A percentile compares a stretch with the other conserved stretches of the same genome.
These are phyloP conservation scores for Beauveria sp. DNA, from an alignment of 2,329 filamentous ascomycete genomes.

Conservation along the genomic window DNA sequence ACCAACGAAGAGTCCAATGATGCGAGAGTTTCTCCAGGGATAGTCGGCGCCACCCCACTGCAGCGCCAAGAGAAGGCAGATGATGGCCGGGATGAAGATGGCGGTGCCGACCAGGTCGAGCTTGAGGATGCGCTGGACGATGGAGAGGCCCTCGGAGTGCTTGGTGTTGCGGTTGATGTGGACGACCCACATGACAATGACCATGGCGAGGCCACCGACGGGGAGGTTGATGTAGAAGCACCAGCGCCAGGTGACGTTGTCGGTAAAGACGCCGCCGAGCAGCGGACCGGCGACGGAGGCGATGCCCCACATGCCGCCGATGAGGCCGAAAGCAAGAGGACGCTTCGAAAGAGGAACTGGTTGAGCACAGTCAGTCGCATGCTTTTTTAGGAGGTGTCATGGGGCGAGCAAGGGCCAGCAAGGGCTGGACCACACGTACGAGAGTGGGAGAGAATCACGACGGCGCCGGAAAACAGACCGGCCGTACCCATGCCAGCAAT, in stretches of 20 bases:
- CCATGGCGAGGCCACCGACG: constrained; percentile 39
- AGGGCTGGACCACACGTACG: constrained; percentile 19
- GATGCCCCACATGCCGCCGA: constrained; percentile 50
- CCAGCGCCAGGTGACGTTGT: constrained; percentile 44
- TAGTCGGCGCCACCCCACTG: constrained; percentile 49
- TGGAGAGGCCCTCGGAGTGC: constrained; percentile 24
- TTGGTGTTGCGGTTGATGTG: constrained; percentile 30
- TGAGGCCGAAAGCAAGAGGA: constrained; percentile 45
- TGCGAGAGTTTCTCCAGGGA: constrained; percentile 39
- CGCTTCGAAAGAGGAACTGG: constrained; percentile 45
- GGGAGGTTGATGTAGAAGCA: constrained; percentile 43
- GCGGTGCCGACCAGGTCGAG: constrained; percentile 42
- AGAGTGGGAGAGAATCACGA: constrained; percentile 39
- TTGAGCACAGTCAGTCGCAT: too few species aligned
- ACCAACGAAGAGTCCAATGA: constrained; percentile 45
- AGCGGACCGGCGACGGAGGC: constrained; percentile 44
- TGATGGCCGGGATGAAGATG: constrained; percentile 44
- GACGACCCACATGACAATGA: constrained; percentile 41
- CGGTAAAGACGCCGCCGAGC: constrained; percentile 42
- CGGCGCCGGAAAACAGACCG: constrained; percentile 42
- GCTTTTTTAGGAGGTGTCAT: constrained; percentile 17
- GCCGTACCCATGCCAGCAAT: constrained; percentile 44
- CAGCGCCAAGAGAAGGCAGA: constrained; percentile 47
- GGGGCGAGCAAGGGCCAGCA: not conserved
- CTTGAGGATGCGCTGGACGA: constrained; percentile 32